Base-by-base conservation (phyloP, 1,284 basidiomycete genomes). In the Exobasidium rhododendri region DNA sequence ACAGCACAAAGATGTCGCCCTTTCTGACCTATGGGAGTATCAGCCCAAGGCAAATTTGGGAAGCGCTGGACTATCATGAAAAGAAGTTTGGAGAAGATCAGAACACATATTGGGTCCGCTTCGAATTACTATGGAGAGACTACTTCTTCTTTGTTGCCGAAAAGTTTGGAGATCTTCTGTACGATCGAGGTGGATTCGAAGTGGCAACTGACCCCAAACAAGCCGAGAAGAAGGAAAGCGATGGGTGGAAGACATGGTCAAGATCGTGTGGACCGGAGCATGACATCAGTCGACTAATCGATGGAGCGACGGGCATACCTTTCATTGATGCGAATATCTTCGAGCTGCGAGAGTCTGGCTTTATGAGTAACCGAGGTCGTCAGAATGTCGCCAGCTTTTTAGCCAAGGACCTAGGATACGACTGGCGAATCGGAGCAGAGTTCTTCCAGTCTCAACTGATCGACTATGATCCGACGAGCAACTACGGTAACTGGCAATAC, bases 321-420 rank as follows among this genome's bases (percentile, higher is more conserved):
- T 84, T 85, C 63, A 81, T 86, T 61, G 84, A 85, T 65, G 85
- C 85, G 51, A 83, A 83, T 74, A 84, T 85, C 78, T 70, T 80
- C 26, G 85, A 86, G 70, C 74, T 85, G 32, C 70, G 74, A 7
- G 76, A 82, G 58, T 83, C 83, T 4, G 84, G 74, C 28, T 76
- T 76, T 59, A 73, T 76, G 72, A 67, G 64, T 43, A 76, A 76
- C 43, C 80, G 85, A 32, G 83, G 84, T 2, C 80, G 85, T 26
- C 85, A 85, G 71, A 86, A 85, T 69, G 83, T 85, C 0, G 85
- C 84, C 2, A 84, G 82, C 58, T 86, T 84, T 80, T 67, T 85
- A 44, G 81, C 83, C 2, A 84, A 84, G 63, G 84, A 85, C 61
- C 58, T 76, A 3, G 62, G 66, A 13, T 73, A 70, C 54, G 85